phyloP scores from a whole-genome alignment of 768 basidiomycete genomes.

The Boletus reticuloceps region DNA sequence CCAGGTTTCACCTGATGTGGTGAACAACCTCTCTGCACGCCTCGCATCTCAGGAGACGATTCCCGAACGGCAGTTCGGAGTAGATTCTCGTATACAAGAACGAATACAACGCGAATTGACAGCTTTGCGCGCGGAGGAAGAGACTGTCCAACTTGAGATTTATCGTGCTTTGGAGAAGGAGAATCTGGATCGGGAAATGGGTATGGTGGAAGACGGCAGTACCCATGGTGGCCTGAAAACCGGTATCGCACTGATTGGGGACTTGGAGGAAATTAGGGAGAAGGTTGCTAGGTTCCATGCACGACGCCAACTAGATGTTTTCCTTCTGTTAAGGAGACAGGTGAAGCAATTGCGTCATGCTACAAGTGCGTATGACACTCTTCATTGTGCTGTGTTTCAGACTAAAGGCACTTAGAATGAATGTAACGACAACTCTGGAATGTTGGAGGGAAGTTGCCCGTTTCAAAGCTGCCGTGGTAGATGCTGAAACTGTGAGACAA shows the following conservation, averaged over 20 bases:
- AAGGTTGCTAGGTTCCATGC: conserved; percentile 72
- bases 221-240: conserved; percentile 49
- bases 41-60: conserved; percentile 56
- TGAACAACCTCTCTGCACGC: conserved; percentile 73
- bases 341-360: conserved; percentile 66
- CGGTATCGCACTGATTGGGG: conserved; percentile 63
- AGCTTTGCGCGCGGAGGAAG: conserved; percentile 67
- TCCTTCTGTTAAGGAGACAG: conserved; percentile 53
- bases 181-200: conserved; percentile 75
- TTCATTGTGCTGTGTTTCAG: neutral
- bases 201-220: conserved; percentile 43
- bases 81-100: conserved; percentile 71
- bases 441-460: conserved; percentile 71
- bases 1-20: conserved; percentile 82
- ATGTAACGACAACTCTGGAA: conserved; percentile 57
- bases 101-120: conserved; percentile 69
- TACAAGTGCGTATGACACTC: conserved; percentile 51
- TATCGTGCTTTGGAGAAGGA: conserved; percentile 81
- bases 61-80: conserved; percentile 65
- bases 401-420: conserved; percentile 24
- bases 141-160: conserved; percentile 66
- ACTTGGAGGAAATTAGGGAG: conserved; percentile 69
- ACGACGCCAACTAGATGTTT: conserved; percentile 50
- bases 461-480: conserved; percentile 68
- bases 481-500: conserved; percentile 61